Conservation (phyloP, 306 rosid species). For the Amphicarpaea edgeworthii region DNA sequence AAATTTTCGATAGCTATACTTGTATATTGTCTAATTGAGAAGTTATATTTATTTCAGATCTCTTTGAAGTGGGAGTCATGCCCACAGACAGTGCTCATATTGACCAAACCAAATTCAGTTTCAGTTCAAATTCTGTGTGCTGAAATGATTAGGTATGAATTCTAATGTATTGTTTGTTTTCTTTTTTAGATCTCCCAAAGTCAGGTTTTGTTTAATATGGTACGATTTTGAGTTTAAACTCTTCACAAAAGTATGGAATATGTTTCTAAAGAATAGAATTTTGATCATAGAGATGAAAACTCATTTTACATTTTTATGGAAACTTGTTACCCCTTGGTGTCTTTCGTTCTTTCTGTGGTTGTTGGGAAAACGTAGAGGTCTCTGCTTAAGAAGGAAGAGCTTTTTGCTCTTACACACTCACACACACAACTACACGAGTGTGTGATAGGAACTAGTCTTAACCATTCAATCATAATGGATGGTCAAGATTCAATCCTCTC, state of each 20-base stretch:
- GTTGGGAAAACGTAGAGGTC: slow-evolving; percentile 27
- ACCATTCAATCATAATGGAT: background rate
- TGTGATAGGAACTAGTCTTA: slow-evolving; percentile 1
- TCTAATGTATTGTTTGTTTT: slow-evolving; percentile 36
- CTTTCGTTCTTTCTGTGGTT: slow-evolving; percentile 12
- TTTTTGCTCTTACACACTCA: background rate
- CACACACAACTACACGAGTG: too few species aligned
- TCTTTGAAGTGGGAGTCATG: slow-evolving; percentile 93
- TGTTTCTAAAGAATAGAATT: slow-evolving; percentile 30
- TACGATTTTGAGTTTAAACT: slow-evolving; percentile 37
- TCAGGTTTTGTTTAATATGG: slow-evolving; percentile 9
- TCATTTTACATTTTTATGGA: slow-evolving; percentile 27
- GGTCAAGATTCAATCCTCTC: background rate
- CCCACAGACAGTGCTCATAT: slow-evolving; percentile 89
- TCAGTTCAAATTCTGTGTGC: slow-evolving; percentile 84
- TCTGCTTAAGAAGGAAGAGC: slow-evolving; percentile 14
- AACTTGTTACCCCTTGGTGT: slow-evolving; percentile 29
- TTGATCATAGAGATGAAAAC: slow-evolving; percentile 35
- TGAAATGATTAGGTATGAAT: slow-evolving; percentile 87
- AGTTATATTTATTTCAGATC: slow-evolving; percentile 70
- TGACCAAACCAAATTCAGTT: slow-evolving; percentile 91
- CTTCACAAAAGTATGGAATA: slow-evolving; percentile 16
- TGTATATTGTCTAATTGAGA: slow-evolving; percentile 49
- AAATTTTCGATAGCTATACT: slow-evolving; percentile 25
- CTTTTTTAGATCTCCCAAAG: slow-evolving; percentile 30